Evolutionary conservation across 495 filamentous ascomycete genomes (phyloP).

Genomic region (Neurospora sp.): DNA sequence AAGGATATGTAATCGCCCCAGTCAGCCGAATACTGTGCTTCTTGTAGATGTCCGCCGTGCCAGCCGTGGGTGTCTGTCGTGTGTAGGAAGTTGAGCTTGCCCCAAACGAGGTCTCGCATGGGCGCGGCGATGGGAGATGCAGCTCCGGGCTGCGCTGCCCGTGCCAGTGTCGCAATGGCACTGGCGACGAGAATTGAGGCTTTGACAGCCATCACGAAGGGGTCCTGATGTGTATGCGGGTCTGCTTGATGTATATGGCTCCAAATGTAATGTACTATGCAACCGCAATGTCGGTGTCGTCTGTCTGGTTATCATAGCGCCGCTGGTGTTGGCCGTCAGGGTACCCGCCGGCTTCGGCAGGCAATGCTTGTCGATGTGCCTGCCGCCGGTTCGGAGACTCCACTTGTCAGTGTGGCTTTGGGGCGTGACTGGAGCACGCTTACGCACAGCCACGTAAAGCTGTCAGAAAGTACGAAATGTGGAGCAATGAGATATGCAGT

Average conservation of each 20-base stretch:
- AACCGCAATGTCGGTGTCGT: neutral
- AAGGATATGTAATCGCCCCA: constrained; percentile 99
- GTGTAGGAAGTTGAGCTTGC: constrained; percentile 86
- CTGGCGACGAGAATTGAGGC: constrained; percentile 8
- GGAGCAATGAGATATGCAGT: too few relatives aligned
- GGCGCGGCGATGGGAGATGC: constrained; percentile 69
- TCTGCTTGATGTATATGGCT: neutral
- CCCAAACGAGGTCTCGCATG: constrained; percentile 77
- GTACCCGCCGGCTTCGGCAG: neutral
- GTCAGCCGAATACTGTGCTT: constrained; percentile 90
- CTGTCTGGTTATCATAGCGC: neutral
- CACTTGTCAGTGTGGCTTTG: neutral
- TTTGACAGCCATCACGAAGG: constrained; percentile 8
- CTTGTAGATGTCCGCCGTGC: constrained; percentile 87
- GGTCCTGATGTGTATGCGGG: neutral
- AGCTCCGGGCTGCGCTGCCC: constrained; percentile 69
- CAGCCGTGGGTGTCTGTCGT: constrained; percentile 95
- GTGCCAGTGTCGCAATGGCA: constrained; percentile 24
- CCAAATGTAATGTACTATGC: neutral
- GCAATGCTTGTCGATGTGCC: neutral
- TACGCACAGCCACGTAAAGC: neutral
- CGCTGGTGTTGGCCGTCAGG: neutral
- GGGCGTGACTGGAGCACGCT: neutral
- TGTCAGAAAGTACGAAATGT: too few relatives aligned
- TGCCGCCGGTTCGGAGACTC: neutral